Base-by-base conservation (phyloP, 2,329 filamentous ascomycete genomes). In the Neurospora sp. region DNA sequence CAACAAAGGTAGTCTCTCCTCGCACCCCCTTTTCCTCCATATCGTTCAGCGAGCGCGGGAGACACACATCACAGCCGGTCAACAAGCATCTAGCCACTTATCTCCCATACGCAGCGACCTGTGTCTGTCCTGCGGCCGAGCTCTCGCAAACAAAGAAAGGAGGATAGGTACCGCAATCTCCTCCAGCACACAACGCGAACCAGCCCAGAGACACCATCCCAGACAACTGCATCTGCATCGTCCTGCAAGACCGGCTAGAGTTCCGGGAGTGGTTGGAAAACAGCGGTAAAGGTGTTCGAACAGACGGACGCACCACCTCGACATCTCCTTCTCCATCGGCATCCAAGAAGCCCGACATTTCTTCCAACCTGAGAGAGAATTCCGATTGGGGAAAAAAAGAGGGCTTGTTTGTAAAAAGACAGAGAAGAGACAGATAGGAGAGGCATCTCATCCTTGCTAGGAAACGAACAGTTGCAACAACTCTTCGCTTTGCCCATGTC, bases 1-100 rank as follows among this genome's bases (percentile, higher is more conserved):
- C 68, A 72, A 66, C 72, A 71, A 73, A 73, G 71, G 52, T 70
- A 69, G 69, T 38, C 57, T 33, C 23, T 62, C 52, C 52, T 36
- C 15, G 52, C 52, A 62, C 23, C 52, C 52, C 52, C 52, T 62
- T 62, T 62, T 62, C 52, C 52, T 62, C 23, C 52, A 62, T 52
- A 52, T 62, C 52, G 15, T 62, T 36, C 52, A 36, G 52, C 33
- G 33, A 62, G 52, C 52, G 52, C 52, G 52, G 52, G 52, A 62
- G 52, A 62, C 52, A 33, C 52, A 33, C 28, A 36, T 62, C 52
- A 62, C 52, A 67, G 66, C 41, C 66, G 38, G 37, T 33, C 38
- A 67, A 67, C 38, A 67, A 68, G 28, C 67, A 62, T 62, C 52
- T 36, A 36, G 52, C 52, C 52, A 62, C 23, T 36, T 62, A 17